These are phyloP conservation scores for Trametes punicea DNA, from an alignment of 768 basidiomycete genomes.

Conservation along the genomic window DNA sequence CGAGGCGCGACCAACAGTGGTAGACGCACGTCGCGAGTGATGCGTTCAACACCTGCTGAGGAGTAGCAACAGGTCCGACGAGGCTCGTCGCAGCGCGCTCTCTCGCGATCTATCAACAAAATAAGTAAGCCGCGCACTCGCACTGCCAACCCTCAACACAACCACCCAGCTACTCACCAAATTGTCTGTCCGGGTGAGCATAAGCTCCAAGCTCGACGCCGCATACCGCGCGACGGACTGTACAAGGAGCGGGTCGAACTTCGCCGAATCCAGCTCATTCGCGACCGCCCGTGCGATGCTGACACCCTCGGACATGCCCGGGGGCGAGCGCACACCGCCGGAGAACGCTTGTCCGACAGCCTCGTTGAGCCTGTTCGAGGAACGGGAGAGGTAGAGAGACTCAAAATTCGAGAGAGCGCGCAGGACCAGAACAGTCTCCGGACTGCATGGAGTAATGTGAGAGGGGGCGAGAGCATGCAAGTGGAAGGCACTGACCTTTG, in stretches of 20 bases:
- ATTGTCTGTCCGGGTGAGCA: constrained; percentile 59
- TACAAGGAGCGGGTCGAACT: constrained; percentile 88
- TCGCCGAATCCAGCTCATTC: constrained; percentile 91
- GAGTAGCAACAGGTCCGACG: constrained; percentile 71
- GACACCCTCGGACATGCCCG: constrained; percentile 72
- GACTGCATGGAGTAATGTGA: constrained; percentile 43
- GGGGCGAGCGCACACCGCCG: constrained; percentile 64
- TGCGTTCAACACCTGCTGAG: constrained; percentile 75
- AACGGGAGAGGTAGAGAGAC: constrained; percentile 82
- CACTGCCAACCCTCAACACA: neutral
- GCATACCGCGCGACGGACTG: constrained; percentile 75
- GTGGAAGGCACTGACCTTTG: constrained; percentile 62
- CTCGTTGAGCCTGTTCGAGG: constrained; percentile 81
- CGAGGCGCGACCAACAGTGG: constrained; percentile 67
- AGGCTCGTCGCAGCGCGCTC: constrained; percentile 79
- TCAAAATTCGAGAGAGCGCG: constrained; percentile 84
- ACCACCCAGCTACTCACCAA: constrained; percentile 61
- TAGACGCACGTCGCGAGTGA: constrained; percentile 78
- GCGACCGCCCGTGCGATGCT: constrained; percentile 72
- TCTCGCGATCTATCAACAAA: constrained; percentile 51
- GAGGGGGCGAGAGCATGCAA: neutral
- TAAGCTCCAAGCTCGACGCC: constrained; percentile 62
- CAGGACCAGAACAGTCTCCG: constrained; percentile 87
- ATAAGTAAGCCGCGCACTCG: neutral
- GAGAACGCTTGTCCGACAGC: constrained; percentile 73